phyloP scores from a whole-genome alignment of 768 basidiomycete species.

The Trametes cubensis region DNA sequence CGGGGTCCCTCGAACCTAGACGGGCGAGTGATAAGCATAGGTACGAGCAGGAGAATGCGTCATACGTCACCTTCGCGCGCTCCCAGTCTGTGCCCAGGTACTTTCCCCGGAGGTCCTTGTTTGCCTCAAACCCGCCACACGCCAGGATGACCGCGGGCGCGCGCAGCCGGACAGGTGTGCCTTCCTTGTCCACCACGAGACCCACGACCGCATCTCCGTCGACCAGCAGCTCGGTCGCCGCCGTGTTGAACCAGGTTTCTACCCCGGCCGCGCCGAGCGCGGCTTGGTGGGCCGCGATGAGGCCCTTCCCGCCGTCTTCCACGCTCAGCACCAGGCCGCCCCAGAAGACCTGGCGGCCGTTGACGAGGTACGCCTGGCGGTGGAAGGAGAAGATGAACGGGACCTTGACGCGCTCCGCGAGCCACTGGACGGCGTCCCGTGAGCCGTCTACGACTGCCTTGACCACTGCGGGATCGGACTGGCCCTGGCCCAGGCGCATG shows the following conservation, averaged over 20 bases:
- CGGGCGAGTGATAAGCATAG: neutral
- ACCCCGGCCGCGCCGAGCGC: conserved; percentile 55
- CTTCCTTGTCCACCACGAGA: conserved; percentile 45
- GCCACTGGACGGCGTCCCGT: conserved; percentile 59
- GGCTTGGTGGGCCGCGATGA: conserved; percentile 57
- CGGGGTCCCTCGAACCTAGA: conserved; percentile 68
- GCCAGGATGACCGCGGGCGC: conserved; percentile 59
- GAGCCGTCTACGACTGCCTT: conserved; percentile 56
- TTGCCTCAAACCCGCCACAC: conserved; percentile 70
- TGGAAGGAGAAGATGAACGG: conserved; percentile 64
- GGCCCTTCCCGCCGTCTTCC: conserved; percentile 68
- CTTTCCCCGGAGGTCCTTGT: conserved; percentile 49
- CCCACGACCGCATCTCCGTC: conserved; percentile 48
- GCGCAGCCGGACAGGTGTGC: conserved; percentile 40
- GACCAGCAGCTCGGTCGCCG: conserved; percentile 44
- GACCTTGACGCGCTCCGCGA: conserved; percentile 50
- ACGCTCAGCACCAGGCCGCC: conserved; percentile 66
- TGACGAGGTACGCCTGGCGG: conserved; percentile 67
- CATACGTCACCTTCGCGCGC: conserved; percentile 48
- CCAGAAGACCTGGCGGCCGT: conserved; percentile 69
- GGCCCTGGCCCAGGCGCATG: conserved; percentile 57
- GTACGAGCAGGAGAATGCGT: conserved; percentile 12
- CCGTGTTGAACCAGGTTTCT: conserved; percentile 58
- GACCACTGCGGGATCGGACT: conserved; percentile 53
- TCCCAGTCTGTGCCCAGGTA: conserved; percentile 64